These are phyloP conservation scores for Penicillium verhagenii DNA, from an alignment of 495 filamentous ascomycete genomes.

Conservation along the genomic window DNA sequence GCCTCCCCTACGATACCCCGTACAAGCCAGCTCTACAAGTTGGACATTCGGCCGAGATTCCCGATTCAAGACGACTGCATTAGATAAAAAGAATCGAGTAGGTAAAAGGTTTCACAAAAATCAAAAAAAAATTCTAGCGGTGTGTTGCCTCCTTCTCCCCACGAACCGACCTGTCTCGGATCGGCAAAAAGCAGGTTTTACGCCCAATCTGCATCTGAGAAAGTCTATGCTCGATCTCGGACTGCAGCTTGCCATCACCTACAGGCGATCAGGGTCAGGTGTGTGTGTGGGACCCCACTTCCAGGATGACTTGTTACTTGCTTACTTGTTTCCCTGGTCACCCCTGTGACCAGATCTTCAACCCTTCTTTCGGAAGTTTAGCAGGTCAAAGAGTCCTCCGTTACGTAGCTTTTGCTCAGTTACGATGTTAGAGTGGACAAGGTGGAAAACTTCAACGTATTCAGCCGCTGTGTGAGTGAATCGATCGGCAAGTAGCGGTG, in stretches of 20 bases:
- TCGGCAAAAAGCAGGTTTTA: slow-evolving; percentile 3
- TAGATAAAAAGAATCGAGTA: neutral
- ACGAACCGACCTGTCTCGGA: slow-evolving; percentile 2
- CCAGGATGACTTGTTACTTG: neutral
- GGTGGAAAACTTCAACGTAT: neutral
- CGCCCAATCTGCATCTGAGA: neutral
- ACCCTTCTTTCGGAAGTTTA: neutral
- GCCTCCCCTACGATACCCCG: too few relatives aligned
- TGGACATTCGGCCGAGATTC: neutral
- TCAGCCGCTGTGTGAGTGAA: neutral
- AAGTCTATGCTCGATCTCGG: slow-evolving; percentile 1
- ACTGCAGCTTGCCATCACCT: slow-evolving; percentile 3
- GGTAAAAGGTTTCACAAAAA: slow-evolving; percentile 1
- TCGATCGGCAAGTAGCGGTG: slow-evolving; percentile 4
- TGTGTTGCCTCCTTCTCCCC: neutral
- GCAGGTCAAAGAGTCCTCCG: neutral
- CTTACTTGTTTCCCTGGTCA: neutral
- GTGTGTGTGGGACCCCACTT: neutral
- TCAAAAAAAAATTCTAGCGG: slow-evolving; percentile 3
- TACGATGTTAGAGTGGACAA: neutral
- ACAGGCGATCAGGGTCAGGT: slow-evolving; percentile 3
- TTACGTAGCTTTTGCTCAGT: neutral
- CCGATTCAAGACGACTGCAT: neutral
- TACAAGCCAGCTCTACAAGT: neutral
- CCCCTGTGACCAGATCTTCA: neutral